phyloP scores from a whole-genome alignment of 1,284 basidiomycete species.

The Moesziomyces sp. region DNA sequence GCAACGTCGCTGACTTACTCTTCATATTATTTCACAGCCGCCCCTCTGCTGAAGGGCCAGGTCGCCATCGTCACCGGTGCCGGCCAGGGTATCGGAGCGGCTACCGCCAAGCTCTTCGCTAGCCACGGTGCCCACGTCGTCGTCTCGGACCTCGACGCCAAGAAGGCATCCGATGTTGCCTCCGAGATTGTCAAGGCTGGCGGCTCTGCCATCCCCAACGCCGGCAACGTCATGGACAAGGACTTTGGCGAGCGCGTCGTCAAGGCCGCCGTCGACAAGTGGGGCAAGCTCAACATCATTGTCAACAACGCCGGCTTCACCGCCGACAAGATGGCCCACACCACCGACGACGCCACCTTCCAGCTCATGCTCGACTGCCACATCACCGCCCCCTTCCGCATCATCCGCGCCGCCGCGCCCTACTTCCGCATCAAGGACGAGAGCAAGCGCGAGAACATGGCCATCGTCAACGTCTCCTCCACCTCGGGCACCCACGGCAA shows the following conservation, averaged over 20 bases:
- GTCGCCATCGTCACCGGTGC: constrained; percentile 85
- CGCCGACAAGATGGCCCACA: constrained; percentile 85
- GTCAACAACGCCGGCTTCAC: constrained; percentile 90
- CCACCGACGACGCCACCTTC: constrained; percentile 82
- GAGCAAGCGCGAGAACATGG: constrained; percentile 74
- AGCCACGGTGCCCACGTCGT: constrained; percentile 87
- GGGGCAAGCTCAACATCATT: constrained; percentile 70
- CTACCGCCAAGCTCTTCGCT: constrained; percentile 80
- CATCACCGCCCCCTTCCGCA: constrained; percentile 75
- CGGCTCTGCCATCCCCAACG: constrained; percentile 73
- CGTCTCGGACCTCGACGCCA: constrained; percentile 75
- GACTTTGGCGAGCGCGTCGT: constrained; percentile 84
- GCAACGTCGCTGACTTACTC: not conserved
- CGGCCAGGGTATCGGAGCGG: constrained; percentile 56
- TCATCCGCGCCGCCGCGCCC: constrained; percentile 83
- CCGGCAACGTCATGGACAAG: constrained; percentile 60
- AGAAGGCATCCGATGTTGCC: constrained; percentile 45
- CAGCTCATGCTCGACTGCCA: constrained; percentile 81
- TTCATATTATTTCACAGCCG: constrained; percentile 12
- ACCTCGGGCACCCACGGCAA: constrained; percentile 61
- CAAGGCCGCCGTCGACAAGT: constrained; percentile 75
- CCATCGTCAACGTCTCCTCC: constrained; percentile 55
- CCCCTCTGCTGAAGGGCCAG: constrained; percentile 72
- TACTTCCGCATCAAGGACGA: constrained; percentile 81
- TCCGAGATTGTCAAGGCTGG: constrained; percentile 75